Evolutionary conservation across 192 early-diverging fungal species (phyloP), one percentile per base, ranked within the genome.

Genomic region (Tieghemiomyces parasiticus): DNA sequence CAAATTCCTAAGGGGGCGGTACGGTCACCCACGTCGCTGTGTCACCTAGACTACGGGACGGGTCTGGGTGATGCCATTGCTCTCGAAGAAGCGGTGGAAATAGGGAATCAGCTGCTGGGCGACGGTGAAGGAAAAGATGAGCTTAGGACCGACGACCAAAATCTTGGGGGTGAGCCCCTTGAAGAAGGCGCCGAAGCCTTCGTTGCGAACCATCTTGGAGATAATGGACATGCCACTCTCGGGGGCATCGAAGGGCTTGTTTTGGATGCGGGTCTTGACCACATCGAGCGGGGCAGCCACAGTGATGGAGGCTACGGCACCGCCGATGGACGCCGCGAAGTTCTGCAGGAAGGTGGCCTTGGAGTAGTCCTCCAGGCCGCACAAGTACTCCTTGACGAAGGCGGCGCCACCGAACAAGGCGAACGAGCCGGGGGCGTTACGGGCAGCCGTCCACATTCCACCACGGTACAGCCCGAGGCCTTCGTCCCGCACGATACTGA

Each of bases 281-380:
- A 99, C 93, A 70, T 99, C 95, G 63, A 99, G 78, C 52, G 95
- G 95, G 26, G 92, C 91, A 35, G 95, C 90, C 35, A 96, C 85
- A 9, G 89, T 87, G 65, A 98, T 86, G 46, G 88, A 91, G 22
- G 95, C 92, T 45, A 94, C 78, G 22, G 95, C 90, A 46, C 95
- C 95, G 60, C 88, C 91, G 65, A 98, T 95, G 29, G 93, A 96
- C 10, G 92, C 81, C 62, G 81, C 84, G 74, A 95, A 95, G 86
- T 95, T 96, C 66, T 98, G 95, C 70, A 92, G 81, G 71, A 96
- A 95, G n/a, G 95, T 91, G n/a, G 95, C 93, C 72, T 89, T 84
- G 76, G 74, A 81, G 73, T 92, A 95, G 67, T 98, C 88, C 51
- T 88, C 78, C 59, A 98, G 72, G 52, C 78, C 78, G 71, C 96